Base-by-base conservation (phyloP, 768 basidiomycete genomes). In the Boletus tomentosulus region DNA sequence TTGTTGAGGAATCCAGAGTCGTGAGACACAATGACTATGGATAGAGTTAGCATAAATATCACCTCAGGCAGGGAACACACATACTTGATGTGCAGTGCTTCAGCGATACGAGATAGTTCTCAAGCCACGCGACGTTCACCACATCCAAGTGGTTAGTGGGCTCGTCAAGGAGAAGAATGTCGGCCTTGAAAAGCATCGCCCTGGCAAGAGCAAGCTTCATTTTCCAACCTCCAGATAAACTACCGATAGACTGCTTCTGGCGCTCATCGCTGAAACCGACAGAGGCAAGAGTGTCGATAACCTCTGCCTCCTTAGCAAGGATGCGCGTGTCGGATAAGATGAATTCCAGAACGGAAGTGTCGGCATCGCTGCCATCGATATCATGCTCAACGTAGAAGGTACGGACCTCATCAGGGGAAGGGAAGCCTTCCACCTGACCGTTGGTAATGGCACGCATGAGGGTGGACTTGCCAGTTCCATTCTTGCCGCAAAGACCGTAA, bases 321-420 rank as follows among this genome's bases (percentile, higher is more conserved):
- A 97, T 80, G 66, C 95, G 94, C 69, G 84, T 85, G 75, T 97
- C 95, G 54, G 75, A 67, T 58, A 92, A 67, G 61, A 97, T 94
- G 78, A 94, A 97, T 71, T 90, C 76, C 54, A 94, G 80, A 55
- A 97, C 89, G 42, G 92, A 86, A 50, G 88, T 97, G 15, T 91
- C 89, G 57, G 83, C 95, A 73, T 97, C 95, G 68, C 84, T 88
- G 46, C 95, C 95, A 66, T 98, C 95, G 61, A 98, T 97, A 71
- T 98, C 95, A 80, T 98, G 95, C 80, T 96, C 95, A 70, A 98
- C 95, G 76, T 97, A 98, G 86, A 96, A 98, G 57, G 95, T 98
- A 71, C 95, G 92, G 70, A 98, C 95, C 69, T 94, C 88, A 50
- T 95, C 91, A 52, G 93, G 92, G 19, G 94, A 95, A 12, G 95